Conservation (phyloP, 768 basidiomycete species). For the Podaxis sp. region DNA sequence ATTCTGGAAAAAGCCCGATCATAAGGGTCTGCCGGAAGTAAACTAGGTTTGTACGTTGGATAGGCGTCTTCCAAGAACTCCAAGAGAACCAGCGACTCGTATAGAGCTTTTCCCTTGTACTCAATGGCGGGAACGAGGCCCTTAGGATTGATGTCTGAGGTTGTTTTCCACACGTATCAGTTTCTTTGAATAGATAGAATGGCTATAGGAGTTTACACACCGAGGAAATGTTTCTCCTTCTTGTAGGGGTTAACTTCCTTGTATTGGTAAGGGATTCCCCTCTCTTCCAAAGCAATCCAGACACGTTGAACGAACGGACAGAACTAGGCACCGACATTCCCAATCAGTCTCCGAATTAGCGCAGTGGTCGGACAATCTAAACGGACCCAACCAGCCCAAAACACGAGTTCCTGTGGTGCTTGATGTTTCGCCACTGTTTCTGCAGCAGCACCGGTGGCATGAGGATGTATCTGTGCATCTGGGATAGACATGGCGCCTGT, state of each 20-base stretch:
- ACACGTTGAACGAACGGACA: conserved; percentile 57
- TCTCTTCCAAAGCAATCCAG: conserved; percentile 69
- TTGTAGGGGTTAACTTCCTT: conserved; percentile 68
- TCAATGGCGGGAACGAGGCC: conserved; percentile 59
- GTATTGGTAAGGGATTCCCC: conserved; percentile 62
- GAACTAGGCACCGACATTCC: conserved; percentile 31
- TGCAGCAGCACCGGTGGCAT: conserved; percentile 53
- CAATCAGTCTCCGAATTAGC: not conserved
- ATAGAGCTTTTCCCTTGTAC: conserved; percentile 52
- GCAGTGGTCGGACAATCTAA: not conserved
- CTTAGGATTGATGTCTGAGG: conserved; percentile 53
- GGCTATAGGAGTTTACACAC: conserved; percentile 19
- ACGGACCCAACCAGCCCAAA: conserved; percentile 58
- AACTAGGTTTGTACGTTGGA: conserved; percentile 34
- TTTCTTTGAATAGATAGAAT: not conserved
- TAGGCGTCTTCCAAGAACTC: conserved; percentile 68
- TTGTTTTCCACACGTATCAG: conserved; percentile 20
- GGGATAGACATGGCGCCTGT: not conserved
- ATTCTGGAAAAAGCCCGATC: conserved; percentile 49
- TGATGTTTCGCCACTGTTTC: conserved; percentile 49
- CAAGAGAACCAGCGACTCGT: conserved; percentile 60
- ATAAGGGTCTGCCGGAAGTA: conserved; percentile 51
- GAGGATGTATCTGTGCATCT: conserved; percentile 43
- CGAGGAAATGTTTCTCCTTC: conserved; percentile 48
- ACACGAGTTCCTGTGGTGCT: conserved; percentile 48